A percentile compares a stretch with the other conserved stretches of the same genome.
Evolutionary conservation across 2,329 filamentous ascomycete species (phyloP).

Genomic region (Paraphoma chrysanthemicola): DNA sequence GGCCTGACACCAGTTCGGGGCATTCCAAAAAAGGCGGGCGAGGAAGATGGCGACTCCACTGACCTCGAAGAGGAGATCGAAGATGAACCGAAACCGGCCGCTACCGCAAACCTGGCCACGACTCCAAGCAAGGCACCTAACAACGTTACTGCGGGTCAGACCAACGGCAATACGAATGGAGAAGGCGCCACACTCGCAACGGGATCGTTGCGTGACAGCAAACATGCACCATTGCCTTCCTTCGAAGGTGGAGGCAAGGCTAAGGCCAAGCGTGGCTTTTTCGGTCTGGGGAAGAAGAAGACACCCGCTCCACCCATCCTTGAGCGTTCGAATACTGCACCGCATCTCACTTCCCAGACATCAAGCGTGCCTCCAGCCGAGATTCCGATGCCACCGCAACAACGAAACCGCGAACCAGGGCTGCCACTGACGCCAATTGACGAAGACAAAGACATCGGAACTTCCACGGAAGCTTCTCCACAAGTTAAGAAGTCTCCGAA

Average conservation of each 20-base stretch:
- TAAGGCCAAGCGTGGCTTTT: conserved; percentile 52
- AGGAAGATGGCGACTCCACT: conserved; percentile 65
- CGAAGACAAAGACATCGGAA: conserved; percentile 40
- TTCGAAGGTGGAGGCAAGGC: conserved; percentile 39
- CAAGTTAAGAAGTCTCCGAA: conserved; percentile 46
- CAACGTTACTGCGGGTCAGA: conserved; percentile 17
- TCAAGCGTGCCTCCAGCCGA: conserved; percentile 13
- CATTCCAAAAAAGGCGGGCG: conserved; percentile 62
- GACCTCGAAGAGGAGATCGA: conserved; percentile 57
- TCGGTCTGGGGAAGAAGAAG: conserved; percentile 70
- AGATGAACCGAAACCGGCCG: conserved; percentile 29
- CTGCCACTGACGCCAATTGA: conserved; percentile 43
- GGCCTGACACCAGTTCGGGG: conserved; percentile 63
- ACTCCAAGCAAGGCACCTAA: conserved; percentile 25
- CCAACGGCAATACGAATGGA: conserved; percentile 15
- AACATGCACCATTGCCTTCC: conserved; percentile 39
- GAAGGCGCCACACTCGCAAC: conserved; percentile 43
- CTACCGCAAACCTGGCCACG: conserved; percentile 43
- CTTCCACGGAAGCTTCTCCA: conserved; percentile 13
- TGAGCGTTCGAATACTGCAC: background rate
- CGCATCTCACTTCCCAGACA: conserved; percentile 37
- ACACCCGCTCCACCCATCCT: conserved; percentile 42
- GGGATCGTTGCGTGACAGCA: conserved; percentile 50
- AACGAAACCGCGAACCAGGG: conserved; percentile 30
- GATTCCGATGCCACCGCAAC: conserved; percentile 38